A percentile compares a stretch with the other conserved stretches of the same genome.
Evolutionary conservation across 2,329 filamentous ascomycete genomes (phyloP).

Genomic region (Thielaviopsis euricoi): DNA sequence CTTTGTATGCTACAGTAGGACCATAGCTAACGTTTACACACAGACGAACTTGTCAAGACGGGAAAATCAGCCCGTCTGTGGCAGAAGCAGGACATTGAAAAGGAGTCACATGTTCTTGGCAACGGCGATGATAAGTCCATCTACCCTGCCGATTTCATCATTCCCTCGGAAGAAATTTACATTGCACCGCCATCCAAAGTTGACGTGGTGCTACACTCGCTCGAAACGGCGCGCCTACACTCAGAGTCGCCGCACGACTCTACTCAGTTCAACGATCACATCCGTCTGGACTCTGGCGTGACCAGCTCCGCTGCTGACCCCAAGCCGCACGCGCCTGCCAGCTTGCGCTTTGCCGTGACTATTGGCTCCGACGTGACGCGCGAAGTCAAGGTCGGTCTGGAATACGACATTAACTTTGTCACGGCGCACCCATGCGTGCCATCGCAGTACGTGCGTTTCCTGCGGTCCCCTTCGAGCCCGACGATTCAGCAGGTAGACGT

Average conservation of each 20-base stretch:
- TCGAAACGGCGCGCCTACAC: conserved; percentile 27
- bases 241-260: background rate
- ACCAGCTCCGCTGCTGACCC: conserved; percentile 10
- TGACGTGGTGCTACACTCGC: conserved; percentile 30
- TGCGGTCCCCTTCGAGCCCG: conserved; percentile 43
- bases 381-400: conserved; percentile 25
- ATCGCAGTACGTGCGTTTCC: conserved; percentile 37
- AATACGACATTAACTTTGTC: conserved; percentile 46
- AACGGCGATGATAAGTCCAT: conserved; percentile 36
- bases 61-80: conserved; percentile 43
- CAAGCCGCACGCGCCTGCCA: conserved; percentile 17
- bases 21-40: conserved; percentile 15
- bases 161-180: conserved; percentile 41
- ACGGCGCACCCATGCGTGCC: conserved; percentile 49
- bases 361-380: conserved; percentile 16
- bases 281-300: conserved; percentile 4
- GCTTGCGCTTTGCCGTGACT: conserved; percentile 21
- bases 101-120: conserved; percentile 43
- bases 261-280: background rate
- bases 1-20: background rate
- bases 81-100: conserved; percentile 42
- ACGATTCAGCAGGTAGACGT: conserved; percentile 41
- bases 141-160: conserved; percentile 44
- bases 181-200: conserved; percentile 29
- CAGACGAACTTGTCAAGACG: conserved; percentile 32